Conservation (phyloP, 106 monocot genomes). For the Dendrobium chrysotoxum region DNA sequence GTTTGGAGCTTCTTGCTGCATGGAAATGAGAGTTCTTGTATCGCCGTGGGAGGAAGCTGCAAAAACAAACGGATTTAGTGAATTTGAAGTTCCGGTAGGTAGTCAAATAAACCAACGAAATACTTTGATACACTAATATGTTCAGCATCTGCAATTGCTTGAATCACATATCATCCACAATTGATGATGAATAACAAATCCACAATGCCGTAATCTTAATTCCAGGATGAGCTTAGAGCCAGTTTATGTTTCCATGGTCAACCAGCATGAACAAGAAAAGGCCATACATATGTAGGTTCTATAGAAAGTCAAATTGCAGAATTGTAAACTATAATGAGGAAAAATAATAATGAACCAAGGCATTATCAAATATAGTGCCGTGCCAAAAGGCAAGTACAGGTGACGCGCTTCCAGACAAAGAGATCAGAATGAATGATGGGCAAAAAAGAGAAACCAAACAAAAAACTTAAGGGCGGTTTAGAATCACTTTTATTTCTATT, state of each 20-base stretch:
- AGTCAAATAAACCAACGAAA: background rate
- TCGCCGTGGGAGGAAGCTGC: conserved; percentile 6
- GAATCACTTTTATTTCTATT: no score
- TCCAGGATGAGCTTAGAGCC: background rate
- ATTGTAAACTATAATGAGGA: background rate
- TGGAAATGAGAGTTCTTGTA: background rate
- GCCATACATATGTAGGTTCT: background rate
- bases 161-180: background rate
- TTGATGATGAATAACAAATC: background rate
- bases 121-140: background rate
- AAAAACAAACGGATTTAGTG: background rate
- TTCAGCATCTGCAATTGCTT: background rate
- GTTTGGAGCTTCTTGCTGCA: conserved; percentile 1
- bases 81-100: background rate
- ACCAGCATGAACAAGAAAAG: background rate
- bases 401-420: no score
- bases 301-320: background rate
- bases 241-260: background rate
- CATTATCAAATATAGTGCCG: no score
- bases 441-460: no score
- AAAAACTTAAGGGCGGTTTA: no score
- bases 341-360: background rate
- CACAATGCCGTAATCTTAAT: no score
- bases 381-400: no score
- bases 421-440: no score